phyloP scores from a whole-genome alignment of 2,329 filamentous ascomycete genomes.

The Pseudocercospora ulei region DNA sequence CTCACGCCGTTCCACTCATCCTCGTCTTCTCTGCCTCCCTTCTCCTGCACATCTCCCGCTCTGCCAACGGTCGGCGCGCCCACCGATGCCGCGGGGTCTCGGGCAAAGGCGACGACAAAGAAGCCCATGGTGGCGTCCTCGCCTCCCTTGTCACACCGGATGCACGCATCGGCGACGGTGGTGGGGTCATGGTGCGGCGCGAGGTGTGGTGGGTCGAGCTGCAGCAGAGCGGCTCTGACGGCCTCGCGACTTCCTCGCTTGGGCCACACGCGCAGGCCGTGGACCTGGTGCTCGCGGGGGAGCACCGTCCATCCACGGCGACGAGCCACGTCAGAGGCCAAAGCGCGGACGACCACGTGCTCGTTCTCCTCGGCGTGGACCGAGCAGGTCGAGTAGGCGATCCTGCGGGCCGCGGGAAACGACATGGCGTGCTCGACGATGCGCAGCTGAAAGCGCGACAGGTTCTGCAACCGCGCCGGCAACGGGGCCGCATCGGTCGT shows the following conservation, averaged over 20 bases:
- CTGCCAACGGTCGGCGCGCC: not conserved
- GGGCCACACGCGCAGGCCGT: slow-evolving; percentile 67
- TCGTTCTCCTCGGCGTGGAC: slow-evolving; percentile 84
- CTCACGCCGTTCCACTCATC: slow-evolving; percentile 42
- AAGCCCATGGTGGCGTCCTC: slow-evolving; percentile 85
- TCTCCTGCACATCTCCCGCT: slow-evolving; percentile 3
- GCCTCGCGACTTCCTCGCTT: slow-evolving; percentile 39
- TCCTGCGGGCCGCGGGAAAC: slow-evolving; percentile 63
- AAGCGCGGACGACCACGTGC: slow-evolving; percentile 61
- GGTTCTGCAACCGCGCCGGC: slow-evolving; percentile 55
- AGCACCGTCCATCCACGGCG: slow-evolving; percentile 69
- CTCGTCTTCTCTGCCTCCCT: slow-evolving; percentile 22
- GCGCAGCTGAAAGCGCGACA: slow-evolving; percentile 72
- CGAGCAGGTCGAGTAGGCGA: slow-evolving; percentile 93
- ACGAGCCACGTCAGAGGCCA: slow-evolving; percentile 57
- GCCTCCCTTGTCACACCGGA: slow-evolving; percentile 72
- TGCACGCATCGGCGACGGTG: slow-evolving; percentile 59
- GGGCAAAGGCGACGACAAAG: slow-evolving; percentile 80
- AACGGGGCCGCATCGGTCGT: slow-evolving; percentile 47
- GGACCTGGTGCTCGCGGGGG: slow-evolving; percentile 59
- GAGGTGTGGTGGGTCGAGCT: too few relatives aligned
- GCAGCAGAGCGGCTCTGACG: slow-evolving; percentile 36
- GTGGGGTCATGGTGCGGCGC: slow-evolving; percentile 12
- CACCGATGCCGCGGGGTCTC: slow-evolving; percentile 38
- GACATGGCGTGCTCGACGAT: slow-evolving; percentile 74